Evolutionary conservation across 352 stramenopile genomes (phyloP).

Genomic region (Blastocystis sp.): DNA sequence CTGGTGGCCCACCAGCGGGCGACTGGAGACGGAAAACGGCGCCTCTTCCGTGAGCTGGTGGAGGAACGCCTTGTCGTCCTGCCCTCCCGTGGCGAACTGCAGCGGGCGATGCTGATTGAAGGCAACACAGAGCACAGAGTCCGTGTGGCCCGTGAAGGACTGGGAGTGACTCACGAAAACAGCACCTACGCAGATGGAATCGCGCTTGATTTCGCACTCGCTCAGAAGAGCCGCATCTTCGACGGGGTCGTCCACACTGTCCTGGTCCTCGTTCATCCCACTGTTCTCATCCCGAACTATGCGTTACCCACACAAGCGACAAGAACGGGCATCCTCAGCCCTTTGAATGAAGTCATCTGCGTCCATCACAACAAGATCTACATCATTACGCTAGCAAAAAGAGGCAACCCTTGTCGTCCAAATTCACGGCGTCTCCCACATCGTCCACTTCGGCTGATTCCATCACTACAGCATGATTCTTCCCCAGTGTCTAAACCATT

Average conservation of each 20-base stretch:
- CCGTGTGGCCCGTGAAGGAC: conserved; percentile 49
- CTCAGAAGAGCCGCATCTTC: neutral
- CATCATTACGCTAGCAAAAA: no score
- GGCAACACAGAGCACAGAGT: conserved; percentile 48
- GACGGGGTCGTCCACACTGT: neutral
- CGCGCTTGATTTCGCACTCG: neutral
- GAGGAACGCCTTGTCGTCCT: conserved; percentile 53
- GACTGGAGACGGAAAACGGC: no score
- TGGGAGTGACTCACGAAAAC: neutral
- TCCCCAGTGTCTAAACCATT: no score
- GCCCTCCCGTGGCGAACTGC: conserved; percentile 33
- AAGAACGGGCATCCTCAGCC: conserved; percentile 11
- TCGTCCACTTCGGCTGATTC: conserved; percentile 36
- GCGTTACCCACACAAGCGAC: neutral
- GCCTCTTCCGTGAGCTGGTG: conserved; percentile 1
- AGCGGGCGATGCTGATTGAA: conserved; percentile 1
- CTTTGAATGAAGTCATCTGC: conserved; percentile 50
- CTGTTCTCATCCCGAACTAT: neutral
- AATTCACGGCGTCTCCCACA: neutral
- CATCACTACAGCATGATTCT: no score
- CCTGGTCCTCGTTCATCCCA: neutral
- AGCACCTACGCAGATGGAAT: conserved; percentile 41
- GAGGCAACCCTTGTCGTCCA: neutral
- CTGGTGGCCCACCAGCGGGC: neutral
- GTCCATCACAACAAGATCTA: conserved; percentile 59